Evolutionary conservation across 192 early-diverging fungal genomes (phyloP).

Genomic region (Coemansia sp.): DNA sequence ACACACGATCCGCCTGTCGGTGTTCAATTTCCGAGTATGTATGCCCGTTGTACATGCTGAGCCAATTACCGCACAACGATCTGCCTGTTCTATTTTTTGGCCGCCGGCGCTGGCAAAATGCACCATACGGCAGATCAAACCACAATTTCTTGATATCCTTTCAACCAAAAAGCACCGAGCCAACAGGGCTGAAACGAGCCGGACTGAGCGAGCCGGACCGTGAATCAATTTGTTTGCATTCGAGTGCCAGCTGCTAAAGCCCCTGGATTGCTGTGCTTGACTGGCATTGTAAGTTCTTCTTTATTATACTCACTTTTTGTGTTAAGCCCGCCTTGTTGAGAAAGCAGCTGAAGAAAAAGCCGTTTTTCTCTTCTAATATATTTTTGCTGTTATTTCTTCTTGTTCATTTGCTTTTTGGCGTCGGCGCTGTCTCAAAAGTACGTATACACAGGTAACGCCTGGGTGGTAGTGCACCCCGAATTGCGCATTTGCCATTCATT

Average conservation of each 20-base stretch:
- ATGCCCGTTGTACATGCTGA: neutral
- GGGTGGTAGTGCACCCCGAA: too few species aligned
- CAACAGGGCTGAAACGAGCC: too few species aligned
- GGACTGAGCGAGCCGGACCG: neutral
- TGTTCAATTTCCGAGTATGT: neutral
- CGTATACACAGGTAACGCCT: neutral
- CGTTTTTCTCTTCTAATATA: neutral
- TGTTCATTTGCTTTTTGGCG: neutral
- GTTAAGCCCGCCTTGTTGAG: neutral
- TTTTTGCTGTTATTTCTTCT: neutral
- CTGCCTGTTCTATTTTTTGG: neutral
- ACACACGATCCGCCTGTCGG: neutral
- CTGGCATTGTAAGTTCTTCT: neutral
- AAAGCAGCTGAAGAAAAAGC: neutral
- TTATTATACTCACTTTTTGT: neutral
- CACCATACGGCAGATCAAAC: neutral
- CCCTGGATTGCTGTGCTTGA: neutral
- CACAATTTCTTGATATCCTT: too few species aligned
- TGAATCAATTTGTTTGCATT: neutral
- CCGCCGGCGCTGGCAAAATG: slow-evolving; percentile 7
- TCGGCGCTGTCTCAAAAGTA: neutral
- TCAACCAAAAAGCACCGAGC: too few species aligned
- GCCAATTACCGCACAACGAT: neutral
- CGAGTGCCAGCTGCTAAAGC: neutral
- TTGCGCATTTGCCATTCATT: too few species aligned